Conservation (phyloP, 805 yeast species). For the Wickerhamiella allomyrinae region DNA sequence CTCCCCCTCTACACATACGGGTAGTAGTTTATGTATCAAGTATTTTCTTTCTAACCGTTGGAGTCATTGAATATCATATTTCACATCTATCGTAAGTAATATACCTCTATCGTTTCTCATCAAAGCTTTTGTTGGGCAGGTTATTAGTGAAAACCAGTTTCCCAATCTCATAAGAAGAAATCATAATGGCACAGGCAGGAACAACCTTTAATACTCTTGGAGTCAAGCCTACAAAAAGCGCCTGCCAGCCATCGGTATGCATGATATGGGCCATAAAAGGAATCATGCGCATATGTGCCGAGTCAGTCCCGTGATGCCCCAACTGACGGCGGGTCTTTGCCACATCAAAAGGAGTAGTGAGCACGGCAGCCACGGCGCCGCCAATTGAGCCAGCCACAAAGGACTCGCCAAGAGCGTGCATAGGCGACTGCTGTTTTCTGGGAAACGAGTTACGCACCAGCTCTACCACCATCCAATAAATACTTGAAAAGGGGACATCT, state of each 20-base stretch:
- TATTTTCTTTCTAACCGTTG: too few relatives aligned
- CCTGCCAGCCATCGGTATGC: constrained; percentile 59
- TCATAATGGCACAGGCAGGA: constrained; percentile 97
- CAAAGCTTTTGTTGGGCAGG: too few relatives aligned
- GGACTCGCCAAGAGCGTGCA: constrained; percentile 23
- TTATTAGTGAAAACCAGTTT: constrained; percentile 36
- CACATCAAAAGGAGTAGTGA: constrained; percentile 92
- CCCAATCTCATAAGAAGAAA: constrained; percentile 82
- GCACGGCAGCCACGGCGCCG: constrained; percentile 72
- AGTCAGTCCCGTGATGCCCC: constrained; percentile 25
- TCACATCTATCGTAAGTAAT: too few relatives aligned
- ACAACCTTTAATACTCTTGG: constrained; percentile 88
- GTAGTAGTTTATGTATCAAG: too few relatives aligned
- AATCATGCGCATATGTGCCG: constrained; percentile 39
- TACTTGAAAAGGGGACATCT: constrained; percentile 92
- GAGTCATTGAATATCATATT: too few relatives aligned
- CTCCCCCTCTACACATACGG: too few relatives aligned
- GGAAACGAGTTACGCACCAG: constrained; percentile 10
- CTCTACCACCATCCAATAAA: constrained; percentile 87
- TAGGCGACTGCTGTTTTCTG: constrained; percentile 2
- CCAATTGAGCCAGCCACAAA: constrained; percentile 73
- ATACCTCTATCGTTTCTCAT: too few relatives aligned
- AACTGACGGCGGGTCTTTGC: constrained; percentile 88
- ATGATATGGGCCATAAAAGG: constrained; percentile 48
- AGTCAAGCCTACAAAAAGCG: constrained; percentile 73